Evolutionary conservation across 2,329 filamentous ascomycete genomes (phyloP), one percentile per base, ranked within the genome.

Genomic region (Coniochaeta sp.): DNA sequence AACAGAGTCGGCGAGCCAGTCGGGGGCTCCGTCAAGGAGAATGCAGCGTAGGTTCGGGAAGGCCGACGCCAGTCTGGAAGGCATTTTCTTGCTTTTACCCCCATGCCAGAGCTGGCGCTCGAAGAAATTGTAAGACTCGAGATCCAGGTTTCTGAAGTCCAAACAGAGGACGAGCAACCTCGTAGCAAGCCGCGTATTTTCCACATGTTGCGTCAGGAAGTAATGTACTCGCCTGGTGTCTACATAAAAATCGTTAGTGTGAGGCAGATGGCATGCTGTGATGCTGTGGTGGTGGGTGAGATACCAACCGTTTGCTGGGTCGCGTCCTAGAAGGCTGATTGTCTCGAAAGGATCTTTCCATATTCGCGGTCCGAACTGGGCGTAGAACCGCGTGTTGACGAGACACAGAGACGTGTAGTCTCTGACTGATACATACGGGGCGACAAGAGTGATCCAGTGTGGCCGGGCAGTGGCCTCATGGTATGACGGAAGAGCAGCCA

Each of bases 401-500:
- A 71, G 70, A 58, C 76, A 80, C 40, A 81, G 71, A 7, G 63
- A 62, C 22, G 66, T 58, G 57, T 75, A 76, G 58, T 77, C 70
- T 6, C 58, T 52, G 38, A 68, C 56, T 2, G 63, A 58, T 46
- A 80, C 56, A 56, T 73, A 75, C 1, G 74, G 71, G 6, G 71
- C 74, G 12, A 72, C 72, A 4, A 81, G 55, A 27, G 62, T 62
- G 14, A 81, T 66, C 76, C 78, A 81, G 66, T 81, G 72, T 50
- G 61, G 60, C 9, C 61, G 64, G 7, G 67, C 59, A 2, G 68
- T 72, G 50, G 79, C 78, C 53, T 81, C 72, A 49, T 70, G 65
- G 61, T 83, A 83, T 0, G 79, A 78, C 1, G 79, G 78, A n/a
- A 75, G 70, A 10, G 60, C 54, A 8, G 67, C 63, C 66, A 70